Conservation (phyloP, 2,329 filamentous ascomycete genomes). For the Fusarium luffae region DNA sequence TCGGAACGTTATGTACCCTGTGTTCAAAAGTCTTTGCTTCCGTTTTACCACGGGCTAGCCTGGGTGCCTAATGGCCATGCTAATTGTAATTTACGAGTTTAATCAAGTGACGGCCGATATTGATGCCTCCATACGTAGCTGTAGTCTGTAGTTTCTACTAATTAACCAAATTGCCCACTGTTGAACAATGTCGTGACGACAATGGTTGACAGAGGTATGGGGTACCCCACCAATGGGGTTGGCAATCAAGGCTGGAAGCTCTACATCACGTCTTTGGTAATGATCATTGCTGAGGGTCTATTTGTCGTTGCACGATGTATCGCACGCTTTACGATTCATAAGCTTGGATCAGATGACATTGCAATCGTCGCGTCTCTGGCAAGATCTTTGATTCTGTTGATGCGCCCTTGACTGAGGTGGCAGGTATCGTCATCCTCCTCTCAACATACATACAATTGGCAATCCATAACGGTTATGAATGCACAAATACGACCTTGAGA, state of each 20-base stretch:
- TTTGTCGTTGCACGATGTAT: not conserved
- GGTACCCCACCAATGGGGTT: not conserved
- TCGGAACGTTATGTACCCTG: not conserved
- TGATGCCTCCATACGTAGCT: not conserved
- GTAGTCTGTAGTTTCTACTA: not conserved
- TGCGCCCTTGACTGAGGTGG: rapidly evolving
- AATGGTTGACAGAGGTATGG: slow-evolving; percentile 1
- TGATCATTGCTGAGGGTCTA: not conserved
- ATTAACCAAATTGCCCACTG: not conserved
- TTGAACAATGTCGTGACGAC: not conserved
- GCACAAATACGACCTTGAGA: not conserved
- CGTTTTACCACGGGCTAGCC: not conserved
- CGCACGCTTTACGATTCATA: not conserved
- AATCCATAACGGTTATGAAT: not conserved
- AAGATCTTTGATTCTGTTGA: rapidly evolving
- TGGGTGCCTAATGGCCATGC: not conserved
- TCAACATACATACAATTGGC: not conserved
- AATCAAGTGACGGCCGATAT: not conserved
- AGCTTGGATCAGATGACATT: not conserved
- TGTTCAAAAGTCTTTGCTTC: not conserved
- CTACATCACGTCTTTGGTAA: not conserved
- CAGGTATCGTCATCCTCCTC: not conserved
- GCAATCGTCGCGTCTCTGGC: not conserved
- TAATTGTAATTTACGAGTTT: not conserved
- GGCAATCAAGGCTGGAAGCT: slow-evolving; percentile 3